A percentile compares a stretch with the other conserved stretches of the same genome.
These are phyloP conservation scores for Rubroboletus satanas DNA, from an alignment of 768 basidiomycete genomes.

Conservation along the genomic window DNA sequence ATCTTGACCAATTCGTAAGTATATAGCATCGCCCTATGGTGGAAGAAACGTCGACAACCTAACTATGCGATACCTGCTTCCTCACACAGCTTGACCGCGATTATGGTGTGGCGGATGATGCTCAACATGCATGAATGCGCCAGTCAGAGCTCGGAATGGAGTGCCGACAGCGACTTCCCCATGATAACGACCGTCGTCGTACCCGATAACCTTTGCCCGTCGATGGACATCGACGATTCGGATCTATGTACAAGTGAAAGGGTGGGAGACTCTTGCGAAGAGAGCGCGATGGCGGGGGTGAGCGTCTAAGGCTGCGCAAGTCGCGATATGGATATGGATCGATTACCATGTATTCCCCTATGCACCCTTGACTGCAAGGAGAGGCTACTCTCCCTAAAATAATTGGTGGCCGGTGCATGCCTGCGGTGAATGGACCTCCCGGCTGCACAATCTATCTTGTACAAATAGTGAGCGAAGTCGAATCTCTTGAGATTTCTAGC, in stretches of 20 bases:
- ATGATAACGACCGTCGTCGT: constrained; percentile 3
- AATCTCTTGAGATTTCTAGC: too few relatives aligned
- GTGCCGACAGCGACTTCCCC: neutral
- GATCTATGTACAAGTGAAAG: neutral
- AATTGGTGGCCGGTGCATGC: neutral
- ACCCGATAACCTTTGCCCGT: neutral
- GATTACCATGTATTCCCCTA: too few relatives aligned
- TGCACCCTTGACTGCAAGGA: too few relatives aligned
- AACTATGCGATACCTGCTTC: neutral
- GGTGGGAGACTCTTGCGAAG: neutral
- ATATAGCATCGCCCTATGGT: neutral
- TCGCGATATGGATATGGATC: too few relatives aligned
- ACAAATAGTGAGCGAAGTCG: too few relatives aligned
- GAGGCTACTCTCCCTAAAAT: neutral
- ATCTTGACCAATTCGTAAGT: neutral
- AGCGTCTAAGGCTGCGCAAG: too few relatives aligned
- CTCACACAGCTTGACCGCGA: constrained; percentile 8
- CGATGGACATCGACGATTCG: neutral
- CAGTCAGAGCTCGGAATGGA: too few relatives aligned
- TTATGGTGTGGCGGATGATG: constrained; percentile 17
- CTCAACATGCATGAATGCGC: constrained; percentile 13
- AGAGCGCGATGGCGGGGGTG: too few relatives aligned
- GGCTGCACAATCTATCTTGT: too few relatives aligned
- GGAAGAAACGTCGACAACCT: neutral
- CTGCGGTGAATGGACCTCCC: too few relatives aligned